Evolutionary conservation across 1,284 basidiomycete species (phyloP), one percentile per base, ranked within the genome.

Genomic region (Pyrrhoderma noxium): DNA sequence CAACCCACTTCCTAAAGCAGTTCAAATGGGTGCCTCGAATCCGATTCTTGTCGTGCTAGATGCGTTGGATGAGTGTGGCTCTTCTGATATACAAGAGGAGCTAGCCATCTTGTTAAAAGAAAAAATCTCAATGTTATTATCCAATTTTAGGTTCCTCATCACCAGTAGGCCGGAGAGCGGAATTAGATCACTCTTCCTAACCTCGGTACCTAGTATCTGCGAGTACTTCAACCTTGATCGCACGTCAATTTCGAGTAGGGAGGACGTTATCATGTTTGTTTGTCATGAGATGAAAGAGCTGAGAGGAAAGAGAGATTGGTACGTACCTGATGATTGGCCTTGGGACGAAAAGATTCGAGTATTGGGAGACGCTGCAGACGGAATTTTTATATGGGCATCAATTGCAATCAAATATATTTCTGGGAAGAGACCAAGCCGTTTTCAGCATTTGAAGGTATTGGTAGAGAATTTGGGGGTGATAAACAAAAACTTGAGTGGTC

Each of bases 61-160:
- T 19, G 34, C 43, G 2, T 16, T 51, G 2, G 49, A 51, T 18
- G 49, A 51, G 22, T 51, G 49, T 25, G 43, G 49, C 5, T 8
- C 5, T 40, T 7, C 7, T 7, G 38, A 40, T 4, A 5, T 22
- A 11, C 27, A 11, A 11, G 11, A 11, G 11, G 7, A 5, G 11
- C 11, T 5, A 5, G 11, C 11, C 27, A 31, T 5, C 7, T 5
- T 31, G 11, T 48, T 64, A 22, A 52, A 49, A 1, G 38, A 44
- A 23, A 52, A 56, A 8, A 19, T 57, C 21, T 14, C 36, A 13
- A 42, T 55, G 14, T 58, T 69, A 23, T 65, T 66, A 2, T 22
- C 35, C 7, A 62, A 62, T 35, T 62, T 67, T 48, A 60, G 65
- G 3, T 44, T 69, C 34, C 43, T 69, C 8, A 37, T 69, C 19